phyloP scores from a whole-genome alignment of 768 basidiomycete species.

The Psilocybe cyanescens region DNA sequence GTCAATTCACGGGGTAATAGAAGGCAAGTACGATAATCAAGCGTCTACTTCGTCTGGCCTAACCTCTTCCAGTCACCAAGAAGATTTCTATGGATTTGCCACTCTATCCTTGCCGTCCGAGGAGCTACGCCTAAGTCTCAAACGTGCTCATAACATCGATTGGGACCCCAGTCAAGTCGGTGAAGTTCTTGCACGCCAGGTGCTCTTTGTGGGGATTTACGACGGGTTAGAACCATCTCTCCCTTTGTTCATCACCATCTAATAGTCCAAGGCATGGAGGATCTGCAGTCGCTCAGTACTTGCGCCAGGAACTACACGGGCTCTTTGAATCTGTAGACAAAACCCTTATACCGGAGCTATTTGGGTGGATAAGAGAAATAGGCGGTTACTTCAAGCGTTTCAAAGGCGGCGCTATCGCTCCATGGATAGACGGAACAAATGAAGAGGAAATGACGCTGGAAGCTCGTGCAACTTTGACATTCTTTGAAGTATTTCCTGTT shows the following conservation, averaged over 20 bases:
- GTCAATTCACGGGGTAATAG: conserved; percentile 78
- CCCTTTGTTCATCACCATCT: conserved; percentile 3
- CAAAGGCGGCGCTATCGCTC: conserved; percentile 74
- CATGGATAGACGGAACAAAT: conserved; percentile 57
- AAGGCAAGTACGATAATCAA: conserved; percentile 42
- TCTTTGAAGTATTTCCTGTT: conserved; percentile 68
- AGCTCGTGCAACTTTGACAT: conserved; percentile 84
- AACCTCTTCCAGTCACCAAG: conserved; percentile 69
- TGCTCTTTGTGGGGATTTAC: conserved; percentile 87
- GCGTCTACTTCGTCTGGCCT: conserved; percentile 2
- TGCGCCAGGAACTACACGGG: conserved; percentile 84
- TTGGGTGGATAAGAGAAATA: conserved; percentile 73
- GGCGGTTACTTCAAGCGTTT: conserved; percentile 95
- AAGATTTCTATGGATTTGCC: conserved; percentile 83
- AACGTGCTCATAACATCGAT: conserved; percentile 61
- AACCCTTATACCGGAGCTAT: conserved; percentile 72
- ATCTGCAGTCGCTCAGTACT: conserved; percentile 84
- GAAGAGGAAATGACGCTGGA: conserved; percentile 68
- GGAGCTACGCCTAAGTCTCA: conserved; percentile 69
- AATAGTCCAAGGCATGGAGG: conserved; percentile 77
- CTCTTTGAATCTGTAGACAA: conserved; percentile 82
- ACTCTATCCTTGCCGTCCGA: conserved; percentile 76
- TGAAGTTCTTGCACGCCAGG: conserved; percentile 69
- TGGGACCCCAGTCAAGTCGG: conserved; percentile 70
- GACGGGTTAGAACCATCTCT: conserved; percentile 66